Evolutionary conservation across 495 filamentous ascomycete species (phyloP), one percentile per base, ranked within the genome.

Genomic region (Podospora comata): DNA sequence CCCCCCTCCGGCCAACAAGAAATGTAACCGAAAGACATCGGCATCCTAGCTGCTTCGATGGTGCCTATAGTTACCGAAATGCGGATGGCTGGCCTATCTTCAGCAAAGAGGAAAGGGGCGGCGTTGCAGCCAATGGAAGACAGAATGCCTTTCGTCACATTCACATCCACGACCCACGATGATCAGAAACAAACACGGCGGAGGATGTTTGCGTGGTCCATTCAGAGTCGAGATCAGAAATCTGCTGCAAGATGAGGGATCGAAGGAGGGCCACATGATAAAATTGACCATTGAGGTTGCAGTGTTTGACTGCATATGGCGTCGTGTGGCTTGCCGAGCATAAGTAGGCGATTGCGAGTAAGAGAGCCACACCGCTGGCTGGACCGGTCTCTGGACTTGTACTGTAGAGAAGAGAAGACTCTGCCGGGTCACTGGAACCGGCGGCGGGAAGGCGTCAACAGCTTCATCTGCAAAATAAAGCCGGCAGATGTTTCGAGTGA

Each of bases 391-490:
- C 16, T 57, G 30, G 55, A 11, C 2, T 28, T 32, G 23, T 60
- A 11, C 39, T 48, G 39, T 3, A 5, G 13, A 13, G 39, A 48
- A 48, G 39, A 48, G 9, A 48, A 48, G 39, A 48, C 9, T 48
- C 39, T 48, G 39, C 39, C 39, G 39, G 39, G 39, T 48, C 39
- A 48, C 39, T 48, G 39, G 39, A 62, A 27, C 30, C 30, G 7
- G 71, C 56, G 23, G 23, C 68, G 54, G 65, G 62, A 65, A 32
- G 55, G 18, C 55, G 55, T 19, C 7, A 23, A 58, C 55, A 20
- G 6, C 19, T 66, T 73, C 70, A 77, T 76, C 75, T 76, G 67
- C 67, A 74, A 39, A 73, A 67, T 76, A 71, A 75, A 78, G 72
- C 75, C 73, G 73, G 76, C 73, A 75, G 72, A 76, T 75, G 70